Percentiles rank a stretch among this genome's conserved stretches.
phyloP scores from a whole-genome alignment of 2,329 filamentous ascomycete genomes.

The Penicillium verrucosum region DNA sequence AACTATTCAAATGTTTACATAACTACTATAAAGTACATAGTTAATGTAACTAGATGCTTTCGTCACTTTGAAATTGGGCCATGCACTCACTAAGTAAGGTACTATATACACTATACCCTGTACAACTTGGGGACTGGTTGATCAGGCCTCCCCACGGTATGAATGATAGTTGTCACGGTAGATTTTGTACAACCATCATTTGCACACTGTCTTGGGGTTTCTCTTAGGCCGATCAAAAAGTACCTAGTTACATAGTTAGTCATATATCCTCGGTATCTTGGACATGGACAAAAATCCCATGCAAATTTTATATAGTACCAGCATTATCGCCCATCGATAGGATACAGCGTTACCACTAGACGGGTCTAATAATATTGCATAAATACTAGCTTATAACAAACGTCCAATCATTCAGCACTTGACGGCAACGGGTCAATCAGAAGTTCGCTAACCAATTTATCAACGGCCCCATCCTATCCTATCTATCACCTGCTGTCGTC shows the following conservation, averaged over 20 bases:
- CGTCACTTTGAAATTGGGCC: neutral
- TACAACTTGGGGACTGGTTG: neutral
- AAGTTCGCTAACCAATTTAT: neutral
- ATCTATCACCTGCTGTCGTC: constrained; percentile 17
- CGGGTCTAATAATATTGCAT: constrained; percentile 1
- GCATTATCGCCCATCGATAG: neutral
- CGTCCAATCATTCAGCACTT: neutral
- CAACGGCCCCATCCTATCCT: constrained; percentile 12
- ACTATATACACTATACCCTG: neutral
- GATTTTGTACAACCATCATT: neutral
- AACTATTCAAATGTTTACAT: neutral
- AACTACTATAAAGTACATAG: neutral
- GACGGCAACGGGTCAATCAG: neutral
- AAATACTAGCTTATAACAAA: constrained; percentile 4
- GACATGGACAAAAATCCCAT: neutral
- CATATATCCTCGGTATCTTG: neutral
- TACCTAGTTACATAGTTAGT: neutral
- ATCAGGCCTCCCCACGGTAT: neutral
- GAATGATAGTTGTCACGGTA: neutral
- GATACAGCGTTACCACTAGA: neutral
- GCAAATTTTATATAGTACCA: neutral
- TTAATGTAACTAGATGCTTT: neutral
- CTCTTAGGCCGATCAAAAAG: neutral
- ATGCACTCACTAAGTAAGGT: constrained; percentile 3
- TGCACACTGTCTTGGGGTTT: neutral